Evolutionary conservation across 192 early-diverging fungal species (phyloP).

Genomic region (Coemansia aciculifera): DNA sequence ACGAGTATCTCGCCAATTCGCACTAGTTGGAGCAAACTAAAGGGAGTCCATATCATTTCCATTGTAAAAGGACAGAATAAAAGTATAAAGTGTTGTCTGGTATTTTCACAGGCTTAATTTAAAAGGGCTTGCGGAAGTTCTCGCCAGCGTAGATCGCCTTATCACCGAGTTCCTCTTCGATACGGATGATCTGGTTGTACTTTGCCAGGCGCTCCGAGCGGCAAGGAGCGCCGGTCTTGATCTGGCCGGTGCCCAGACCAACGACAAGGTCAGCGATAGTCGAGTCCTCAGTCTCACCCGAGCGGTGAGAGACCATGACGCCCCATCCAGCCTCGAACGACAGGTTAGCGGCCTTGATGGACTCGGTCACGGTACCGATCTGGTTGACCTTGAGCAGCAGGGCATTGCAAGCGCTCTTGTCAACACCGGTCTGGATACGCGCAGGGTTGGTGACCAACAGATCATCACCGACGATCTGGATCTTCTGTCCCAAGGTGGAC

Average conservation of each 20-base stretch:
- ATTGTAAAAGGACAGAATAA: neutral
- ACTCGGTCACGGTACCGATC: conserved; percentile 96
- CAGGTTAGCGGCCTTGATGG: conserved; percentile 77
- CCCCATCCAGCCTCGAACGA: conserved; percentile 93
- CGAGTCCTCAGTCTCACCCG: conserved; percentile 97
- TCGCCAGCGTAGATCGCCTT: conserved; percentile 92
- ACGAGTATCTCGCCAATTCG: conserved; percentile 34
- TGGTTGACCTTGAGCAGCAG: conserved; percentile 99
- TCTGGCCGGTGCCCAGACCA: conserved; percentile 92
- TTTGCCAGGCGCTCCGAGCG: conserved; percentile 96
- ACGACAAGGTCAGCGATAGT: conserved; percentile 97
- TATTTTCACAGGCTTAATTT: conserved; percentile 6
- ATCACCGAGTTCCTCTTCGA: conserved; percentile 94
- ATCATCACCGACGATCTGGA: conserved; percentile 97
- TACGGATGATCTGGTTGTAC: conserved; percentile 98
- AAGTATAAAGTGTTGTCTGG: neutral
- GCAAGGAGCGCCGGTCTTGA: conserved; percentile 99
- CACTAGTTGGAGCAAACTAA: conserved; percentile 18
- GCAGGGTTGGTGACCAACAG: conserved; percentile 97
- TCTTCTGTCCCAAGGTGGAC: conserved; percentile 59
- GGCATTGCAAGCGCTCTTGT: conserved; percentile 92
- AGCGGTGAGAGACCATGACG: conserved; percentile 99
- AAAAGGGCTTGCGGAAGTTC: conserved; percentile 79
- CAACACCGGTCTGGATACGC: conserved; percentile 85
- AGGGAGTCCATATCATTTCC: conserved; percentile 3